phyloP scores from a whole-genome alignment of 768 basidiomycete species.

The Galerina marginata region DNA sequence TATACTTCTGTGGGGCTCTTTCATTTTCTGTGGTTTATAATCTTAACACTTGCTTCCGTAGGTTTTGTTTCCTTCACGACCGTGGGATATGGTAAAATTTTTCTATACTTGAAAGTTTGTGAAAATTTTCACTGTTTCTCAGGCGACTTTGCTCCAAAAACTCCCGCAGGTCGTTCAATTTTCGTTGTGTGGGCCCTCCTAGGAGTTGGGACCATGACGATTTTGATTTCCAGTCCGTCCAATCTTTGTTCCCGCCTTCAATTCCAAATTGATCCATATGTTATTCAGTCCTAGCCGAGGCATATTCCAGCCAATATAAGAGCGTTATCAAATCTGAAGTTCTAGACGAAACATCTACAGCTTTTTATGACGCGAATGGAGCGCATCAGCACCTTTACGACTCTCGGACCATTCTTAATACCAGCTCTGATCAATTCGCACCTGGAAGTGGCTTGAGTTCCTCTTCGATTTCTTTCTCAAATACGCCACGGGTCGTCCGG shows the following conservation, averaged over 20 bases:
- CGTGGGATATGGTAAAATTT: constrained; percentile 62
- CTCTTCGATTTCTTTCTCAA: not conserved
- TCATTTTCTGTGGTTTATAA: not conserved
- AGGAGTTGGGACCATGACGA: constrained; percentile 78
- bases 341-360: not conserved
- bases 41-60: constrained; percentile 27
- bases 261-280: not conserved
- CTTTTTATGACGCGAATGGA: not conserved
- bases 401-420: not conserved
- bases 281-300: constrained; percentile 49
- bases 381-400: constrained; percentile 3
- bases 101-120: not conserved
- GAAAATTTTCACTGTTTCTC: not conserved
- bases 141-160: constrained; percentile 67
- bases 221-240: constrained; percentile 68
- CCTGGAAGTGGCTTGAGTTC: not conserved
- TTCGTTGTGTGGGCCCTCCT: constrained; percentile 82
- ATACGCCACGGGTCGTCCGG: not conserved
- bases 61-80: constrained; percentile 78
- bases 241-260: not conserved
- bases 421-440: not conserved
- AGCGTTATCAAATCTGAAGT: constrained; percentile 49
- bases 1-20: constrained; percentile 71
- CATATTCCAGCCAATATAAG: constrained; percentile 70
- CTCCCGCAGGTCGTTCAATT: constrained; percentile 73